Conservation (phyloP, 2,329 filamentous ascomycete species). For the Hawksworthiomyces lignivorus region DNA sequence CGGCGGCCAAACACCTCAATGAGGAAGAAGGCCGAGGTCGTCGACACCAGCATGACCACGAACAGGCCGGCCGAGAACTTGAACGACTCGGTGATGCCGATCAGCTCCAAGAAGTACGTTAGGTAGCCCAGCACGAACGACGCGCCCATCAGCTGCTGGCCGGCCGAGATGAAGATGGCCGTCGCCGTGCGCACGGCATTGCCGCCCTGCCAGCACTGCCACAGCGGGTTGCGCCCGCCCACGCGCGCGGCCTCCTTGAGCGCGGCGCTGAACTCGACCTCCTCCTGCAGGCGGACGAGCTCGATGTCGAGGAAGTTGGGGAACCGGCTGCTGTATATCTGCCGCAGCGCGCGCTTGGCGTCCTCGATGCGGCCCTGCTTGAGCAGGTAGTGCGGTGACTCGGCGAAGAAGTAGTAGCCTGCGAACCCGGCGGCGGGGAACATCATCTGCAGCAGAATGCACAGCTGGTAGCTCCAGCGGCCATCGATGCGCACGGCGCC, state of each 20-base stretch:
- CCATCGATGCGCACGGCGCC: neutral
- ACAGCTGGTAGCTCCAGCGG: slow-evolving; percentile 1
- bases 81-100: slow-evolving; percentile 1
- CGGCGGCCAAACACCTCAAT: slow-evolving; percentile 2
- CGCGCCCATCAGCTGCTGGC: slow-evolving; percentile 1
- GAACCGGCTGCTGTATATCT: too few species aligned
- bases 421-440: neutral
- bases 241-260: neutral
- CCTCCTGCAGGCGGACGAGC: too few species aligned
- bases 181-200: slow-evolving; percentile 1
- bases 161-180: neutral
- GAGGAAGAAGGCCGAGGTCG: neutral
- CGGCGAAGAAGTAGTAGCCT: slow-evolving; percentile 5
- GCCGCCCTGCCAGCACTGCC: slow-evolving; percentile 2
- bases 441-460: neutral
- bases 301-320: too few species aligned
- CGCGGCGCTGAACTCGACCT: too few species aligned
- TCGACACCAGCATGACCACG: slow-evolving; percentile 2
- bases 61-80: slow-evolving; percentile 1
- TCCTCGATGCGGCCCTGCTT: neutral
- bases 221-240: neutral
- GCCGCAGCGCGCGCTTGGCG: too few species aligned
- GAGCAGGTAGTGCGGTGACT: slow-evolving; percentile 1
- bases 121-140: slow-evolving; percentile 2
- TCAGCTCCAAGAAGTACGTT: slow-evolving; percentile 1